These are phyloP conservation scores for Parastagonospora nodorum DNA, from an alignment of 2,329 filamentous ascomycete species.

Conservation along the genomic window DNA sequence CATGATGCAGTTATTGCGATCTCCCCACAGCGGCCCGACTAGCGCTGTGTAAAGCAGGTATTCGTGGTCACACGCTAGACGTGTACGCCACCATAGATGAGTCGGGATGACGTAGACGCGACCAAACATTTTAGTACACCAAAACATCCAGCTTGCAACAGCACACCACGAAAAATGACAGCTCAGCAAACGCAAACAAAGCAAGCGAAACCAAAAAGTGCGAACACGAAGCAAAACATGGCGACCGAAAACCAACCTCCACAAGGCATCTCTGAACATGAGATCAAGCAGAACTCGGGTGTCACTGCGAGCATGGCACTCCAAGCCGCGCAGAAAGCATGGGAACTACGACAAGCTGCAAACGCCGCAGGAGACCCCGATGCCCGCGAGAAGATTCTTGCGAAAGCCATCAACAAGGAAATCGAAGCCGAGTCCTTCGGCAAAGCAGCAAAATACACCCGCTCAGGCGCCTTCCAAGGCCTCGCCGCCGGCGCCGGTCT, in stretches of 20 bases:
- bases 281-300: conserved; percentile 47
- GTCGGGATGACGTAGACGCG: conserved; percentile 1
- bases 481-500: conserved; percentile 47
- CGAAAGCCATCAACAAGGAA: conserved; percentile 48
- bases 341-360: conserved; percentile 47
- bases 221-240: conserved; percentile 13
- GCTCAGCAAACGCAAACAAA: conserved; percentile 12
- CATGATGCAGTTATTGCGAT: not conserved
- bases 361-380: conserved; percentile 46
- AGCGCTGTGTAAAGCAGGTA: not conserved
- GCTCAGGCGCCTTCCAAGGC: conserved; percentile 47
- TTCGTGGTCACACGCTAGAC: not conserved
- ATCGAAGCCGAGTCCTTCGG: conserved; percentile 50
- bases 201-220: conserved; percentile 6
- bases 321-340: conserved; percentile 45
- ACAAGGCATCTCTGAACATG: conserved; percentile 36
- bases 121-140: not conserved
- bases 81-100: not conserved
- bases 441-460: conserved; percentile 49
- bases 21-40: not conserved
- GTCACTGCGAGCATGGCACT: conserved; percentile 46
- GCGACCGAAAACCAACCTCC: conserved; percentile 11
- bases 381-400: conserved; percentile 46
- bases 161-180: conserved; percentile 3
- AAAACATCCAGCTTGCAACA: not conserved